These are phyloP conservation scores for Suillus clintonianus DNA, from an alignment of 768 basidiomycete genomes.

Conservation along the genomic window DNA sequence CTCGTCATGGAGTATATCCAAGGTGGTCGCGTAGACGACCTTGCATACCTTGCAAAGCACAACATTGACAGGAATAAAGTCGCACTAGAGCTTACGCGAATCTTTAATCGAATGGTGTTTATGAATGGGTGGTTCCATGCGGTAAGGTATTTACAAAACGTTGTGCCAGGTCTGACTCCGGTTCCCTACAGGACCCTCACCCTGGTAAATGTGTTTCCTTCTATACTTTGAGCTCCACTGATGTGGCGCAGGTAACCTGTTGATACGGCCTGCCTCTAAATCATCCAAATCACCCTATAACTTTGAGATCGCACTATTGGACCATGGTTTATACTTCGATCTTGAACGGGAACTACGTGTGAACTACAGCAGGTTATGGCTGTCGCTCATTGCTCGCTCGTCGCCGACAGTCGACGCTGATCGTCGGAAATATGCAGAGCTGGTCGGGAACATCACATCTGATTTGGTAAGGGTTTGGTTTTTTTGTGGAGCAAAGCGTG, in stretches of 20 bases:
- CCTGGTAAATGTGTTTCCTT: slow-evolving; percentile 49
- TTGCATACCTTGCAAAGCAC: slow-evolving; percentile 77
- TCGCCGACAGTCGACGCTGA: slow-evolving; percentile 65
- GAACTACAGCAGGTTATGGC: slow-evolving; percentile 88
- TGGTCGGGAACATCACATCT: slow-evolving; percentile 88
- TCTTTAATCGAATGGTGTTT: slow-evolving; percentile 96
- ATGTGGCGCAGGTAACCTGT: slow-evolving; percentile 67
- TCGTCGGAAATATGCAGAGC: slow-evolving; percentile 82
- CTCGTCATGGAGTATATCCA: slow-evolving; percentile 94
- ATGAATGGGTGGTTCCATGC: slow-evolving; percentile 90
- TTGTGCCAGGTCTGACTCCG: not conserved
- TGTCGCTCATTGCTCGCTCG: slow-evolving; percentile 78
- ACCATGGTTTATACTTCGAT: slow-evolving; percentile 95
- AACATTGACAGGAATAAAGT: slow-evolving; percentile 94
- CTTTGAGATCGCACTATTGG: slow-evolving; percentile 93
- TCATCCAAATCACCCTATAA: slow-evolving; percentile 81
- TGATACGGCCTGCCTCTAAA: slow-evolving; percentile 75
- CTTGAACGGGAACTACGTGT: slow-evolving; percentile 77
- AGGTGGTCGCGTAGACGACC: slow-evolving; percentile 87
- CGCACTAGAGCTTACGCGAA: slow-evolving; percentile 83
- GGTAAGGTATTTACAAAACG: slow-evolving; percentile 41
- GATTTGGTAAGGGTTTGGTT: slow-evolving; percentile 62
- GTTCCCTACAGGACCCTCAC: slow-evolving; percentile 72
- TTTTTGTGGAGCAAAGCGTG: not conserved
- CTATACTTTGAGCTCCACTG: not conserved